Conservation (phyloP, 2,329 filamentous ascomycete genomes). For the Penicillium sp. region DNA sequence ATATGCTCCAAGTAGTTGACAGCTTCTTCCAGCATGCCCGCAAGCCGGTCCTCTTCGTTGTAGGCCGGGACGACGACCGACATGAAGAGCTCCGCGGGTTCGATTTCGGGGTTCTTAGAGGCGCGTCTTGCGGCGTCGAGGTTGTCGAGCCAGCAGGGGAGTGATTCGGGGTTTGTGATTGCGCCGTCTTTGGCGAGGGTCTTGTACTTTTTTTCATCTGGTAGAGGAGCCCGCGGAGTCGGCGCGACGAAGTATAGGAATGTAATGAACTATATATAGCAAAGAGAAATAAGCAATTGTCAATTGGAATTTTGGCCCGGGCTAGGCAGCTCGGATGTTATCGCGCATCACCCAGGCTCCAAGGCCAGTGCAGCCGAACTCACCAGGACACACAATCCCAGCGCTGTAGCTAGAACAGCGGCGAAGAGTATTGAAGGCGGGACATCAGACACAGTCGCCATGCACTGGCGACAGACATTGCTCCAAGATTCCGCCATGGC, state of each 20-base stretch:
- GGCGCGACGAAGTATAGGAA: slow-evolving; percentile 76
- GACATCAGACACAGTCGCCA: slow-evolving; percentile 30
- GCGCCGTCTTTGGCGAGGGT: slow-evolving; percentile 70
- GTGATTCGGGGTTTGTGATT: slow-evolving; percentile 53
- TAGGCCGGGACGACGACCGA: slow-evolving; percentile 93
- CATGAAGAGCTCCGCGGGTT: slow-evolving; percentile 78
- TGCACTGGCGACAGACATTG: slow-evolving; percentile 36
- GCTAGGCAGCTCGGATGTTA: background rate
- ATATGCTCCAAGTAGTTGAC: slow-evolving; percentile 79
- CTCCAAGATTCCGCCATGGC: slow-evolving; percentile 34
- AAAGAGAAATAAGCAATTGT: background rate
- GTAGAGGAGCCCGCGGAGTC: slow-evolving; percentile 70
- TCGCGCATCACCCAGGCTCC: slow-evolving; percentile 1
- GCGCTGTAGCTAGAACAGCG: slow-evolving; percentile 30
- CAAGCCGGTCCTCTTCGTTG: slow-evolving; percentile 85
- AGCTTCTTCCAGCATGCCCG: slow-evolving; percentile 85
- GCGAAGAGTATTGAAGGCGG: slow-evolving; percentile 34
- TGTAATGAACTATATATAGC: slow-evolving; percentile 59
- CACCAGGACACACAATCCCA: slow-evolving; percentile 39
- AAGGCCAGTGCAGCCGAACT: slow-evolving; percentile 19
- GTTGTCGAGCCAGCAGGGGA: slow-evolving; percentile 87
- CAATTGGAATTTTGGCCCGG: background rate
- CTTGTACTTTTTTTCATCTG: slow-evolving; percentile 82
- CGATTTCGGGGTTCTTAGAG: slow-evolving; percentile 56
- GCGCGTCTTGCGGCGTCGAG: slow-evolving; percentile 64